These are phyloP conservation scores for Yarrowia alimentaria DNA, from an alignment of 805 yeast species.

Conservation along the genomic window DNA sequence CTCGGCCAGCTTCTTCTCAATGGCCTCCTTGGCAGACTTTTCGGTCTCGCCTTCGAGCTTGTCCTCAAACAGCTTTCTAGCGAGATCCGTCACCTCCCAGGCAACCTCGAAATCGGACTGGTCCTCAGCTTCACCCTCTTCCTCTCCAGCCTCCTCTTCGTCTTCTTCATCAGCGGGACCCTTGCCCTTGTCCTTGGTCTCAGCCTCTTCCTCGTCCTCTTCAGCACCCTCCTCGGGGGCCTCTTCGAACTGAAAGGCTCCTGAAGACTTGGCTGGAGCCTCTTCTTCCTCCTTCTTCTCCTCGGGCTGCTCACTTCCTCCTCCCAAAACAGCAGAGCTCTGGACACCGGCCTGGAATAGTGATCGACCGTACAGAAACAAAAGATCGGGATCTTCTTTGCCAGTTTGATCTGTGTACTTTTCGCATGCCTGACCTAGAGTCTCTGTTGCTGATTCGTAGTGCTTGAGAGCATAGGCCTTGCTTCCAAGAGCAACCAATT, in stretches of 20 bases:
- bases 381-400: conserved; percentile 67
- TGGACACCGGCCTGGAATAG: conserved; percentile 77
- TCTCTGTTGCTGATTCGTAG: conserved; percentile 65
- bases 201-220: conserved; percentile 33
- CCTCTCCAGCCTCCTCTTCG: conserved; percentile 43
- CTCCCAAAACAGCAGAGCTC: conserved; percentile 72
- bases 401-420: conserved; percentile 47
- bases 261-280: conserved; percentile 32
- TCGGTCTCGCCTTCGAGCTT: conserved; percentile 40
- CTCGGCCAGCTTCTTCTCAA: conserved; percentile 62
- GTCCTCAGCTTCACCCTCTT: conserved; percentile 44
- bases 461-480: conserved; percentile 61
- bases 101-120: conserved; percentile 82
- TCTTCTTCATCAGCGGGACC: conserved; percentile 33
- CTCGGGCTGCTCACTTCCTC: conserved; percentile 36
- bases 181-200: conserved; percentile 29
- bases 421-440: conserved; percentile 73
- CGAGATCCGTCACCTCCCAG: conserved; percentile 79
- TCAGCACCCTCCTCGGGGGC: conserved; percentile 35
- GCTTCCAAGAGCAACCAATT: conserved; percentile 59
- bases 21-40: conserved; percentile 32
- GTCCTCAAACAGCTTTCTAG: conserved; percentile 63
- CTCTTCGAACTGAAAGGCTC: conserved; percentile 30
- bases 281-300: conserved; percentile 31
- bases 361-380: conserved; percentile 75